These are phyloP conservation scores for Omphalotus guepiniiformis DNA, from an alignment of 768 basidiomycete genomes.

Conservation along the genomic window DNA sequence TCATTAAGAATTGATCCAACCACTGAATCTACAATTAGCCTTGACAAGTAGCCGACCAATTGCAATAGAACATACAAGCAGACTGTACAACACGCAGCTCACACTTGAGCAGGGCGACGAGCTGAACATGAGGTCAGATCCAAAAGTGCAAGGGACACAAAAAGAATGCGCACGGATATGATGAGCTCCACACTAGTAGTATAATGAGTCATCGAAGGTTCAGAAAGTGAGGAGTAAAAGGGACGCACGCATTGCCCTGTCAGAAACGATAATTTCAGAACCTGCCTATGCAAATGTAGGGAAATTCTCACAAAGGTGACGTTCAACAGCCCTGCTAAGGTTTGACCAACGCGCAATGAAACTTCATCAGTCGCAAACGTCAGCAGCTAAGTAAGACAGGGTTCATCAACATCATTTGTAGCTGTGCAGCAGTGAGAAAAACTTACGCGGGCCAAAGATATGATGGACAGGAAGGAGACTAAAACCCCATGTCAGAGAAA, in stretches of 20 bases:
- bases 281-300: conserved; percentile 2
- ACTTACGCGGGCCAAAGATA: conserved; percentile 71
- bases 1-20: conserved; percentile 88
- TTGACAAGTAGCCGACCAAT: neutral
- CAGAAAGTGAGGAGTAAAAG: conserved; percentile 27
- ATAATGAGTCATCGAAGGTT: conserved; percentile 17
- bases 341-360: conserved; percentile 77
- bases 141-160: neutral
- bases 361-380: conserved; percentile 86
- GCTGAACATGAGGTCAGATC: conserved; percentile 19
- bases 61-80: conserved; percentile 49
- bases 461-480: conserved; percentile 80
- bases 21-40: conserved; percentile 37
- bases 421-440: too few relatives aligned
- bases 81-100: conserved; percentile 77
- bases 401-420: neutral
- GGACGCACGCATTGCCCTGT: conserved; percentile 51
- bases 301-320: conserved; percentile 63
- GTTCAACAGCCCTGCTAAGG: conserved; percentile 79
- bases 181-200: conserved; percentile 62
- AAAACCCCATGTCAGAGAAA: conserved; percentile 1
- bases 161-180: conserved; percentile 55
- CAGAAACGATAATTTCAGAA: conserved; percentile 1
- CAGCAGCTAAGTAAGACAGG: conserved; percentile 45
- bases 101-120: conserved; percentile 47